Evolutionary conservation across 2,329 filamentous ascomycete genomes (phyloP).

Genomic region (Ophiosphaerella narmari): DNA sequence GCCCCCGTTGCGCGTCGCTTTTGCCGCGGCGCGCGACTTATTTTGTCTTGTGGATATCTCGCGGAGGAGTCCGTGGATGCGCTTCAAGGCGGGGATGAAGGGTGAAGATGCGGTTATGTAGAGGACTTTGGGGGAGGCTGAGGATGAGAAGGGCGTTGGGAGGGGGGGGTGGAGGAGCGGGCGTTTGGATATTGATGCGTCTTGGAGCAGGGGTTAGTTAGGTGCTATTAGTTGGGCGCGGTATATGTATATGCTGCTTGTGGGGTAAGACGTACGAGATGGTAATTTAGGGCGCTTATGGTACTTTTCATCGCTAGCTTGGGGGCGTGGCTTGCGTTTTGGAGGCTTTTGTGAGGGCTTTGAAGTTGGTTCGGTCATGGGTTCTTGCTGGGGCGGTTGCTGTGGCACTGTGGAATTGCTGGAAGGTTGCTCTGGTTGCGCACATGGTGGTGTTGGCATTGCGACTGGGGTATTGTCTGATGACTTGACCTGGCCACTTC

Average conservation of each 20-base stretch:
- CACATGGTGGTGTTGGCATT: slow-evolving; percentile 18
- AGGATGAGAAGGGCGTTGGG: slow-evolving; percentile 58
- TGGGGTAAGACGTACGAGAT: slow-evolving; percentile 17
- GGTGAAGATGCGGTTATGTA: slow-evolving; percentile 69
- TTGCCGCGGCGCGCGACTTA: slow-evolving; percentile 33
- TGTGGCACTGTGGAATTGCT: slow-evolving; percentile 8
- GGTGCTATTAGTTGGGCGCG: not conserved
- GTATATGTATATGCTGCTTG: no score
- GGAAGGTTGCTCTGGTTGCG: slow-evolving; percentile 13
- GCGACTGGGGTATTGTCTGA: slow-evolving; percentile 6
- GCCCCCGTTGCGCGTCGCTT: not conserved
- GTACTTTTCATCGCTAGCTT: not conserved
- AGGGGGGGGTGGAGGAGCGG: slow-evolving; percentile 63
- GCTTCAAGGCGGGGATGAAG: slow-evolving; percentile 70
- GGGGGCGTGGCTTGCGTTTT: slow-evolving; percentile 2
- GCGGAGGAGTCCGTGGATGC: slow-evolving; percentile 66
- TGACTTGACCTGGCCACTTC: slow-evolving; percentile 27
- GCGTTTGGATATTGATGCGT: slow-evolving; percentile 58
- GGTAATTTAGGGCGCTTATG: slow-evolving; percentile 29
- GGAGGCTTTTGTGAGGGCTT: slow-evolving; percentile 1
- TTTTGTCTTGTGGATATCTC: slow-evolving; percentile 58
- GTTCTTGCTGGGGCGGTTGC: not conserved
- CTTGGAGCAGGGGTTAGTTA: slow-evolving; percentile 30
- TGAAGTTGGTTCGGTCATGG: not conserved
- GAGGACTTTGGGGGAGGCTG: slow-evolving; percentile 60